phyloP scores from a whole-genome alignment of 2,329 filamentous ascomycete species.

The Diaporthe citri region DNA sequence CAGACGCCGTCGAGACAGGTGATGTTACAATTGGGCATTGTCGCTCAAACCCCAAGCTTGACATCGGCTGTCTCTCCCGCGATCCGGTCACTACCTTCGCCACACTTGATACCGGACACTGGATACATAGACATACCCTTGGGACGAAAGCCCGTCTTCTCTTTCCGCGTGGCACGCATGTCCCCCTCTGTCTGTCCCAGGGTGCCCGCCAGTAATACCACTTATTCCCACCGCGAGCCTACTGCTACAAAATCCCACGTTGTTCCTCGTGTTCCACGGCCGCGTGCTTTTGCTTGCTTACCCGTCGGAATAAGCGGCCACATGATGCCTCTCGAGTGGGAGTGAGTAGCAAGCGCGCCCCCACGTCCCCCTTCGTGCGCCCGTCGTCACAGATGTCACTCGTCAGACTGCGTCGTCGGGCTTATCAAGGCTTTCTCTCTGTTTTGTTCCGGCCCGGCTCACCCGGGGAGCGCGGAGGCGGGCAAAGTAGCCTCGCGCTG shows the following conservation, averaged over 20 bases:
- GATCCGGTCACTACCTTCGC: background rate
- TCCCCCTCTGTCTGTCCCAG: background rate
- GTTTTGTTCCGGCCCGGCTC: background rate
- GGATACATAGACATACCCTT: background rate
- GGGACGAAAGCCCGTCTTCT: background rate
- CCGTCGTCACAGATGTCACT: slow-evolving; percentile 1
- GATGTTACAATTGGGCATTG: background rate
- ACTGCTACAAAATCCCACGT: background rate
- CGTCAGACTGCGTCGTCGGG: background rate
- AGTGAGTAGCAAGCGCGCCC: background rate
- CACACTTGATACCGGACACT: background rate
- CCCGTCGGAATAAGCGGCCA: slow-evolving; percentile 2
- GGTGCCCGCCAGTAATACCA: background rate
- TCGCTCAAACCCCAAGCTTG: background rate
- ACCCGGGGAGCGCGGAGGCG: slow-evolving; percentile 1
- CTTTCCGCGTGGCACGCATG: background rate
- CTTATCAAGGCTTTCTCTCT: background rate
- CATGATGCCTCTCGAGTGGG: background rate
- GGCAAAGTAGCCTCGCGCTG: background rate
- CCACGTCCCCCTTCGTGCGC: background rate
- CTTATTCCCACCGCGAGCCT: background rate
- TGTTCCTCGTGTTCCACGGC: slow-evolving; percentile 24
- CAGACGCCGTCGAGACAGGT: slow-evolving; percentile 19
- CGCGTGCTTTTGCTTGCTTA: slow-evolving; percentile 7
- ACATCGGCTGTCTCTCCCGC: background rate